These are phyloP conservation scores for Royoungia palumana DNA, from an alignment of 768 basidiomycete genomes.

Conservation along the genomic window DNA sequence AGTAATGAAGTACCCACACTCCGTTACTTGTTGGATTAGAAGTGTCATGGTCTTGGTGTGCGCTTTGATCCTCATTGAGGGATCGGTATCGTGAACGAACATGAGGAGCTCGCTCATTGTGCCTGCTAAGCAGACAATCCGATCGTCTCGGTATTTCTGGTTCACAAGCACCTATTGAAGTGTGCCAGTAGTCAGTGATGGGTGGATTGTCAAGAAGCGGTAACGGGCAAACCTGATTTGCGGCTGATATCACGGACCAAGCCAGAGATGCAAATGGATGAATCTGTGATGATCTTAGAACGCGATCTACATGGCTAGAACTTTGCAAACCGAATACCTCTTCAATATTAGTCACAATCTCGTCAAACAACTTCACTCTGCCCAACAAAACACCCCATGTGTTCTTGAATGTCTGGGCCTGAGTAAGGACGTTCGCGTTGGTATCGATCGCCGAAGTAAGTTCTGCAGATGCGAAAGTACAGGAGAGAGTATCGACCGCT, in stretches of 20 bases:
- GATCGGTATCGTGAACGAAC: constrained; percentile 1
- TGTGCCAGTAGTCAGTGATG: not conserved
- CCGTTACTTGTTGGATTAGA: constrained; percentile 8
- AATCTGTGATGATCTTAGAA: not conserved
- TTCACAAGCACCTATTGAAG: not conserved
- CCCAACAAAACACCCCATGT: no score
- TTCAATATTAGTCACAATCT: no score
- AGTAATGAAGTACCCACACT: constrained; percentile 6
- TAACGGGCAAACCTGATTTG: not conserved
- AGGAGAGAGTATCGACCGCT: no score
- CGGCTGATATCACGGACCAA: constrained; percentile 1
- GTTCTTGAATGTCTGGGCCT: no score
- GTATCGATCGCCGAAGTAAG: not conserved
- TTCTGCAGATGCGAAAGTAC: no score
- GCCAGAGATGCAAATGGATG: not conserved
- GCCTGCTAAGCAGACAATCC: not conserved
- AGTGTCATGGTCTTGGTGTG: not conserved
- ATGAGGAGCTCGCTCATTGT: not conserved
- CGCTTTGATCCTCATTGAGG: not conserved
- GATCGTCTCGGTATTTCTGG: not conserved
- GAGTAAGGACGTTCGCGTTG: no score
- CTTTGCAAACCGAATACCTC: not conserved
- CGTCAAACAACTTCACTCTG: no score
- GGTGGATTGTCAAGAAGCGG: not conserved
- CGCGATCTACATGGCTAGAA: no score